Conservation (phyloP, 2,329 filamentous ascomycete species). For the Cytospora piceicola region DNA sequence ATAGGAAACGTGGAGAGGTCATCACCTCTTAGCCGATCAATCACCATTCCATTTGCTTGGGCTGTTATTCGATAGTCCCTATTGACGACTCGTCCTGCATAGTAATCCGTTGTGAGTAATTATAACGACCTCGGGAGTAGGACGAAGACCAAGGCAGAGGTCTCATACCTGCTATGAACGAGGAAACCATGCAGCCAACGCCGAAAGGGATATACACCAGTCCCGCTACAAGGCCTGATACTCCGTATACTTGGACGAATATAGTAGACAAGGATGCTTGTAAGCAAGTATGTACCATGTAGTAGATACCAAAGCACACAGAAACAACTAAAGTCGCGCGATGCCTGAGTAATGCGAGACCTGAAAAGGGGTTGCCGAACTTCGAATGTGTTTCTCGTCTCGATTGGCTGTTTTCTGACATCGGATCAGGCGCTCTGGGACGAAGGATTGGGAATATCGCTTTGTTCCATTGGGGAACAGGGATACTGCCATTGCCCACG, state of each 20-base stretch:
- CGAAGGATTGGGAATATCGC: background rate
- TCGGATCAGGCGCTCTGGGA: background rate
- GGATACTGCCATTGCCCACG: background rate
- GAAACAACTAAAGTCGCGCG: slow-evolving; percentile 1
- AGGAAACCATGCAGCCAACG: slow-evolving; percentile 9
- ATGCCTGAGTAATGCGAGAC: slow-evolving; percentile 5
- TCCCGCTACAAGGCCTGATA: slow-evolving; percentile 9
- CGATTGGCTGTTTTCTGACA: background rate
- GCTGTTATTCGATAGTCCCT: background rate
- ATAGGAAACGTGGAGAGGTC: background rate
- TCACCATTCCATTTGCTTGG: background rate
- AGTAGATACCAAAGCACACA: slow-evolving; percentile 1
- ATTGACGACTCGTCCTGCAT: background rate
- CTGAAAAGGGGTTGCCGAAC: slow-evolving; percentile 1
- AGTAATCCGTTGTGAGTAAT: background rate
- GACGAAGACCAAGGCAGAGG: background rate
- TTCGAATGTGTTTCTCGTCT: background rate
- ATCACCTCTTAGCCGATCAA: slow-evolving; percentile 2
- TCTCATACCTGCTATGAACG: slow-evolving; percentile 7
- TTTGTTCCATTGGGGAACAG: background rate
- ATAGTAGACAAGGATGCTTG: slow-evolving; percentile 7
- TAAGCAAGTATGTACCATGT: slow-evolving; percentile 9
- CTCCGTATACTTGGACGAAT: background rate
- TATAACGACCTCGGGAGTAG: background rate
- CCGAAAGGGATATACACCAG: slow-evolving; percentile 3